Evolutionary conservation across 2,329 filamentous ascomycete species (phyloP).

Genomic region (Grosmannia huntii): DNA sequence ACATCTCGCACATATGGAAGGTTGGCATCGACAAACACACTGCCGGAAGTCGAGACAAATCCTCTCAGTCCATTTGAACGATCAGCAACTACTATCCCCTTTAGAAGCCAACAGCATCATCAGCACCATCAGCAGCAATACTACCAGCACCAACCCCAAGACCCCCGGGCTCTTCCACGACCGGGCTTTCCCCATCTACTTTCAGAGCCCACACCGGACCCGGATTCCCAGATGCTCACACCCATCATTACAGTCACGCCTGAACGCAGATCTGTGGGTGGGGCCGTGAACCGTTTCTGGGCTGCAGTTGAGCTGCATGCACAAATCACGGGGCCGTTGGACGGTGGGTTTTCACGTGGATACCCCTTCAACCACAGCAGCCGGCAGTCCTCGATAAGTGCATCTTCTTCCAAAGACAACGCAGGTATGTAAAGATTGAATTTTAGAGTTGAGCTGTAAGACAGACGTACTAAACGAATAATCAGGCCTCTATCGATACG

Average conservation of each 20-base stretch:
- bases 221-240: slow-evolving; percentile 8
- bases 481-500: slow-evolving; percentile 24
- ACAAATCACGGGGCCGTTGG: slow-evolving; percentile 16
- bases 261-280: slow-evolving; percentile 7
- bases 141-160: neutral
- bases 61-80: neutral
- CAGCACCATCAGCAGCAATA: neutral
- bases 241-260: slow-evolving; percentile 12
- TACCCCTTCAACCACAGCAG: neutral
- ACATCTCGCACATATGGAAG: neutral
- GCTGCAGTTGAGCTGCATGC: slow-evolving; percentile 35
- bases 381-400: neutral
- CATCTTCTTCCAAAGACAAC: neutral
- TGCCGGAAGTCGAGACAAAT: neutral
- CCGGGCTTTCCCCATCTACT: neutral
- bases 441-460: neutral
- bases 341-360: neutral
- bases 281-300: slow-evolving; percentile 14
- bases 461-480: neutral
- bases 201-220: neutral
- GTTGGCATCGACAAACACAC: neutral
- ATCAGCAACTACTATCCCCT: slow-evolving; percentile 4
- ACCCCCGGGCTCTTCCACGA: neutral
- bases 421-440: neutral
- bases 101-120: neutral